These are phyloP conservation scores for Prunus fruticosa DNA, from an alignment of 306 rosid species.

Conservation along the genomic window DNA sequence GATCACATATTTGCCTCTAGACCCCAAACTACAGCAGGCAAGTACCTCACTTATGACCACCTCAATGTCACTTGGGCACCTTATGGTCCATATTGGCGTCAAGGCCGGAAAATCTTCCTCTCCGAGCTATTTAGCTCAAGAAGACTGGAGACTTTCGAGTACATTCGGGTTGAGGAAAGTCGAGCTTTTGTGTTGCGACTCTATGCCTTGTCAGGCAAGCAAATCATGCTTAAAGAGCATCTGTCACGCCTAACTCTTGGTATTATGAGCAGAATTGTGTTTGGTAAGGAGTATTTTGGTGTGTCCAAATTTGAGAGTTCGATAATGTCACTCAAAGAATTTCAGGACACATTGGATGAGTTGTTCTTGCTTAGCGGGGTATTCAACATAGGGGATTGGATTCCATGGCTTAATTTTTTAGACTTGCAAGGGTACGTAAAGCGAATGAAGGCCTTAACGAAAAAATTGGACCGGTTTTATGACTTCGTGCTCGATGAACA, in stretches of 20 bases:
- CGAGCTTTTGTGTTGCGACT: constrained; percentile 1
- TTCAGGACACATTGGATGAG: constrained; percentile 27
- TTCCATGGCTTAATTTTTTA: constrained; percentile 33
- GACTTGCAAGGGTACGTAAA: constrained; percentile 33
- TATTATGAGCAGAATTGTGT: constrained; percentile 21
- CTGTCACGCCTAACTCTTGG: constrained; percentile 10
- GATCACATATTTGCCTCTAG: constrained; percentile 31
- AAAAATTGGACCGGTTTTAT: constrained; percentile 14
- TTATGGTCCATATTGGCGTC: constrained; percentile 32
- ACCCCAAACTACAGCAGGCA: constrained; percentile 36
- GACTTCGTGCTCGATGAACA: constrained; percentile 23
- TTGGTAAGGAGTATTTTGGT: constrained; percentile 30
- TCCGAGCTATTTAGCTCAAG: constrained; percentile 24
- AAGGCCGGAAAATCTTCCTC: constrained; percentile 30
- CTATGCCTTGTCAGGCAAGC: constrained; percentile 10
- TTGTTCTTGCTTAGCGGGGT: constrained; percentile 20
- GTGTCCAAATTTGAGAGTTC: background rate
- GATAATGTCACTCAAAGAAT: constrained; percentile 7
- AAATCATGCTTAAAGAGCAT: constrained; percentile 15
- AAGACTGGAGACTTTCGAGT: constrained; percentile 19
- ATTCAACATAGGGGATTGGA: constrained; percentile 34
- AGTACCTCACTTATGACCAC: constrained; percentile 17
- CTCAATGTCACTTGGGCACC: constrained; percentile 28
- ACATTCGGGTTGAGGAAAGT: constrained; percentile 20
- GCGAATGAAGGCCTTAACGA: constrained; percentile 30